Evolutionary conservation across 164 flowering plant genomes (phyloP).

Genomic region (Vitis vinifera): ASM3070453v1 NC_081805.1:1782501-1783000

Average conservation of each 20-base stretch:
- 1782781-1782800: slow-evolving; percentile 91
- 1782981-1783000: background rate
- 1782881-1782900: background rate
- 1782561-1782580: too few species aligned
- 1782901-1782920: too few species aligned
- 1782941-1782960: background rate
- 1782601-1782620: too few species aligned
- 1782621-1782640: too few species aligned
- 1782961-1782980: background rate
- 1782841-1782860: background rate
- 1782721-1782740: slow-evolving; percentile 6
- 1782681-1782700: background rate
- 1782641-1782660: too few species aligned
- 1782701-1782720: background rate
- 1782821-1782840: slow-evolving; percentile 20
- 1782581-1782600: too few species aligned
- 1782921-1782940: too few species aligned
- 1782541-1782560: too few species aligned
- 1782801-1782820: slow-evolving; percentile 75
- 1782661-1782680: background rate
- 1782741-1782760: slow-evolving; percentile 51
- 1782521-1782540: too few species aligned
- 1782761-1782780: slow-evolving; percentile 96
- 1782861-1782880: background rate
- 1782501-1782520: too few species aligned